Conservation (phyloP, 164 flowering plant species). For the Malania oleifera region DNA sequence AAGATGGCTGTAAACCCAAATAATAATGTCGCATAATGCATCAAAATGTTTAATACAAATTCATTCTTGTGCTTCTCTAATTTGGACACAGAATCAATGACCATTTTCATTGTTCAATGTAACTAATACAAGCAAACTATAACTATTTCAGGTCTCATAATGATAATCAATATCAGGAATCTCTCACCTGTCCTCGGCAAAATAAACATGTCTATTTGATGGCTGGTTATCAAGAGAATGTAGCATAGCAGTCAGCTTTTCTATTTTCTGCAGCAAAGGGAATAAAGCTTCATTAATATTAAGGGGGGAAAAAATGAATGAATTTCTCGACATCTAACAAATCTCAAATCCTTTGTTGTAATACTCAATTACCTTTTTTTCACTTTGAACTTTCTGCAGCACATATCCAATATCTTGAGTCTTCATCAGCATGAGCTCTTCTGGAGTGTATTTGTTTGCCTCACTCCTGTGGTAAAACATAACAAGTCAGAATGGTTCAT, state of each 20-base stretch:
- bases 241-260: constrained; percentile 49
- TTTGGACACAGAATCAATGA: too few species aligned
- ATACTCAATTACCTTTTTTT: constrained; percentile 47
- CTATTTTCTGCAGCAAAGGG: constrained; percentile 62
- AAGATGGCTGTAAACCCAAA: too few species aligned
- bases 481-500: background rate
- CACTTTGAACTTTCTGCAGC: constrained; percentile 72
- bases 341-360: background rate
- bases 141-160: background rate
- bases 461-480: constrained; percentile 37
- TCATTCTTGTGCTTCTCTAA: too few species aligned
- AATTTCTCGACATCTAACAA: background rate
- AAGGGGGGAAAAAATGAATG: too few species aligned
- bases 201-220: constrained; percentile 59
- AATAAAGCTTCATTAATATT: constrained; percentile 6
- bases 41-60: too few species aligned
- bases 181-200: constrained; percentile 74
- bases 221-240: constrained; percentile 52
- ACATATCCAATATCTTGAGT: constrained; percentile 84
- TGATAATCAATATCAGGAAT: background rate
- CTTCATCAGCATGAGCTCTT: constrained; percentile 86
- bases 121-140: background rate
- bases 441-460: constrained; percentile 61
- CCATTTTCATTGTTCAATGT: too few species aligned
- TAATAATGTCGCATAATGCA: too few species aligned